A percentile compares a stretch with the other conserved stretches of the same genome.
Evolutionary conservation across 1,284 basidiomycete genomes (phyloP).

Genomic region (Gymnopus androsaceus): DNA sequence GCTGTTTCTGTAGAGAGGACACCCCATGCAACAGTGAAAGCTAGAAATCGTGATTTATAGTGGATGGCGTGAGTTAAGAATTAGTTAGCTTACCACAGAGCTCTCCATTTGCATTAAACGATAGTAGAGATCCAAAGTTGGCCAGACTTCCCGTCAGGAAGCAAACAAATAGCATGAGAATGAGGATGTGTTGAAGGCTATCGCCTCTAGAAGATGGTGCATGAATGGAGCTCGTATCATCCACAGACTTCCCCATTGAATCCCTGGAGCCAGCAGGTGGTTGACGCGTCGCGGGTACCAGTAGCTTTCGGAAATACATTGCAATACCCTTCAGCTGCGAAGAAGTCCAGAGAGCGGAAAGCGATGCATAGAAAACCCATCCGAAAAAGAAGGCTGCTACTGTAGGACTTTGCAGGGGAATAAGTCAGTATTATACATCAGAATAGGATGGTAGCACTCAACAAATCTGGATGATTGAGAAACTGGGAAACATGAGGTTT

Average conservation of each 20-base stretch:
- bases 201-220: slow-evolving; percentile 14
- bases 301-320: not conserved
- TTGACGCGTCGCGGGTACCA: not conserved
- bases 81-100: slow-evolving; percentile 40
- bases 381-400: slow-evolving; percentile 49
- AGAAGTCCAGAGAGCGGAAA: slow-evolving; percentile 26
- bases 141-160: slow-evolving; percentile 46
- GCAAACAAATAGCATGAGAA: slow-evolving; percentile 46
- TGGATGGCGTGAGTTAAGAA: not conserved
- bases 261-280: not conserved
- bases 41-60: slow-evolving; percentile 27
- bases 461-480: slow-evolving; percentile 8
- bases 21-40: slow-evolving; percentile 51
- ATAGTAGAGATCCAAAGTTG: slow-evolving; percentile 43
- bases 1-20: slow-evolving; percentile 46
- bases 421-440: not conserved
- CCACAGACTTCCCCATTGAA: slow-evolving; percentile 8
- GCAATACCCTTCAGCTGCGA: slow-evolving; percentile 20
- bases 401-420: not conserved
- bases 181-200: slow-evolving; percentile 23
- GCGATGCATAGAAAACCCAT: slow-evolving; percentile 47
- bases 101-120: slow-evolving; percentile 32
- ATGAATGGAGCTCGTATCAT: not conserved
- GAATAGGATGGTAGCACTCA: not conserved
- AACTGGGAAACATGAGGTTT: not conserved